Evolutionary conservation across 345 rosid genomes (phyloP).

Genomic region (Lumnitzera racemosa): DNA sequence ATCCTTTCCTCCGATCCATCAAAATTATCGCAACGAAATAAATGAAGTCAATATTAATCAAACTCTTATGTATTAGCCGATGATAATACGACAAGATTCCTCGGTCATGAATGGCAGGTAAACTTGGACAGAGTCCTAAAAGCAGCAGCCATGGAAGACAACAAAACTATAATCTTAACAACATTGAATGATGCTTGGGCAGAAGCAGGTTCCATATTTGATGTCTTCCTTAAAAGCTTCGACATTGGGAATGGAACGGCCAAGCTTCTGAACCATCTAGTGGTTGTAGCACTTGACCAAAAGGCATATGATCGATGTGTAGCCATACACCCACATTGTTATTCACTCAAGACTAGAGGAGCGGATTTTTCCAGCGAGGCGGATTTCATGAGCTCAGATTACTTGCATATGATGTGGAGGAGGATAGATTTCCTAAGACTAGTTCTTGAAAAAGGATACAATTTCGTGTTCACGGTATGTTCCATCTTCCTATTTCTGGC

Average conservation of each 20-base stretch:
- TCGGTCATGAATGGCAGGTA: too few species aligned
- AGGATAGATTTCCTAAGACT: constrained; percentile 38
- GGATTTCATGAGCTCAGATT: constrained; percentile 39
- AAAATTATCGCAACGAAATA: too few species aligned
- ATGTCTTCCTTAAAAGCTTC: constrained; percentile 54
- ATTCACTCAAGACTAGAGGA: constrained; percentile 21
- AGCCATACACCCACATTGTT: constrained; percentile 39
- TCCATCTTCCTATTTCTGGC: too few species aligned
- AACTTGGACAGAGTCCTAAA: constrained; percentile 8
- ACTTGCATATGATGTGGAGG: constrained; percentile 70
- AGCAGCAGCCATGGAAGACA: constrained; percentile 19
- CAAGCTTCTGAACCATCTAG: constrained; percentile 35
- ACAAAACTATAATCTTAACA: constrained; percentile 54
- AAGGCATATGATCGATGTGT: constrained; percentile 46
- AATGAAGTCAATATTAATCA: too few species aligned
- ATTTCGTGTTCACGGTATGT: constrained; percentile 58
- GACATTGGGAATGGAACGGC: constrained; percentile 35
- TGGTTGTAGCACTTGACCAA: constrained; percentile 42
- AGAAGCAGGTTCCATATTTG: constrained; percentile 42
- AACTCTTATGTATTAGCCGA: too few species aligned
- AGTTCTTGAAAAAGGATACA: constrained; percentile 49
- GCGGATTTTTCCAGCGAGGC: constrained; percentile 37
- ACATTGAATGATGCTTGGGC: constrained; percentile 68
- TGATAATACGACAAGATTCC: too few species aligned
- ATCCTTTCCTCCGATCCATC: too few species aligned